Percentiles rank a stretch among this genome's conserved stretches.
Evolutionary conservation across 148 eudicot genomes (phyloP).

Genomic region (Vaccinium corymbosum): DNA sequence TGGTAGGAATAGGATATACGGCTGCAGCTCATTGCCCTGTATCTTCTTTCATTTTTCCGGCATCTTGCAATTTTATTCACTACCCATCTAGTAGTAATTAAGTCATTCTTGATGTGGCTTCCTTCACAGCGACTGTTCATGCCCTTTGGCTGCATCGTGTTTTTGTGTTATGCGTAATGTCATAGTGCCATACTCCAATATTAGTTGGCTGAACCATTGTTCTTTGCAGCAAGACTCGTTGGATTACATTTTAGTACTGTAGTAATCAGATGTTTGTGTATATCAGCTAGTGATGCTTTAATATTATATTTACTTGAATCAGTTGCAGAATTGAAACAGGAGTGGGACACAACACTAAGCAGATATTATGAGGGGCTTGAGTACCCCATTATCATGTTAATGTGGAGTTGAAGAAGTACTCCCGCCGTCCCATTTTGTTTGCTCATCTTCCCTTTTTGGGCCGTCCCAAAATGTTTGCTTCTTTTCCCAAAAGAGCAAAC

Average conservation of each 20-base stretch:
- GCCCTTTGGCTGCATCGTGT: not conserved
- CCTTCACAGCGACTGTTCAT: not conserved
- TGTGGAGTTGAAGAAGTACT: no score
- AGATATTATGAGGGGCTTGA: no score
- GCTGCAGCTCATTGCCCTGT: not conserved
- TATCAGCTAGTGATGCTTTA: not conserved
- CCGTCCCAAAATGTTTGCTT: no score
- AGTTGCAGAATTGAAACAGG: not conserved
- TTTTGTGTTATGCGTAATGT: not conserved
- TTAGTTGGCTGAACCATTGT: not conserved
- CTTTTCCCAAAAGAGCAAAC: no score
- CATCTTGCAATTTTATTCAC: not conserved
- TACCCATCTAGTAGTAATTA: not conserved
- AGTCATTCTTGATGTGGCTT: not conserved
- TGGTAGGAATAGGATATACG: not conserved
- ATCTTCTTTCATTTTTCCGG: not conserved
- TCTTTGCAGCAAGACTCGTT: not conserved
- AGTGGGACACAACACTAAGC: not conserved
- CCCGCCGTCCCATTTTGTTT: no score
- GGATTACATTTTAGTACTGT: not conserved
- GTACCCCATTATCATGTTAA: not conserved
- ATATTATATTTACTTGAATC: not conserved
- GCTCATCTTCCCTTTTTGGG: no score
- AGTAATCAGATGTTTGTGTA: not conserved
- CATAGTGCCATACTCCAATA: not conserved